Percentiles rank a stretch among this genome's conserved stretches.
phyloP scores from a whole-genome alignment of 164 flowering plant species.

The Chimonanthus salicifolius region DNA sequence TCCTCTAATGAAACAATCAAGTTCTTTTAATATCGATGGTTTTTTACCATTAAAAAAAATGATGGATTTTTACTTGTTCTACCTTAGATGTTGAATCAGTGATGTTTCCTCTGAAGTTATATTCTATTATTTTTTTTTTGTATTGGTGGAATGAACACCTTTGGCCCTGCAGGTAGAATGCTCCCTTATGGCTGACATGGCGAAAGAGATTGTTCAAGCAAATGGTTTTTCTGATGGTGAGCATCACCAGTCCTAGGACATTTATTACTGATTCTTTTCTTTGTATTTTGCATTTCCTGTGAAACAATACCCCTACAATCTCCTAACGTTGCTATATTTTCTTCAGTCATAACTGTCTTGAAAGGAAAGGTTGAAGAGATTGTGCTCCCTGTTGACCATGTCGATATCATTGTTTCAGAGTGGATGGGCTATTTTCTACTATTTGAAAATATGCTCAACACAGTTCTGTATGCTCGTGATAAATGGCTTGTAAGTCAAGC shows the following conservation, averaged over 20 bases:
- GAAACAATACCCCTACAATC: background rate
- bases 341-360: slow-evolving; percentile 82
- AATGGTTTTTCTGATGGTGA: slow-evolving; percentile 87
- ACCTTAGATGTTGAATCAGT: background rate
- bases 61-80: background rate
- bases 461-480: slow-evolving; percentile 93
- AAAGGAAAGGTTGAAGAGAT: slow-evolving; percentile 96
- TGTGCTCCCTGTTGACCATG: slow-evolving; percentile 78
- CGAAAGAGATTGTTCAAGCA: slow-evolving; percentile 76
- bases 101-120: background rate
- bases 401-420: slow-evolving; percentile 91
- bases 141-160: background rate
- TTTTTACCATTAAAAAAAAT: no score
- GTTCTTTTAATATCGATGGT: no score
- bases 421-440: slow-evolving; percentile 99
- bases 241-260: background rate
- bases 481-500: slow-evolving; percentile 92
- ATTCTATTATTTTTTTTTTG: background rate
- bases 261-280: background rate
- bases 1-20: background rate
- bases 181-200: slow-evolving; percentile 96
- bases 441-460: slow-evolving; percentile 92
- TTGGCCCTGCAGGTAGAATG: slow-evolving; percentile 69
- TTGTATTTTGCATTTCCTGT: background rate
- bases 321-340: background rate